phyloP scores from a whole-genome alignment of 139 green algal genomes.

The Chlorella sp. region DNA sequence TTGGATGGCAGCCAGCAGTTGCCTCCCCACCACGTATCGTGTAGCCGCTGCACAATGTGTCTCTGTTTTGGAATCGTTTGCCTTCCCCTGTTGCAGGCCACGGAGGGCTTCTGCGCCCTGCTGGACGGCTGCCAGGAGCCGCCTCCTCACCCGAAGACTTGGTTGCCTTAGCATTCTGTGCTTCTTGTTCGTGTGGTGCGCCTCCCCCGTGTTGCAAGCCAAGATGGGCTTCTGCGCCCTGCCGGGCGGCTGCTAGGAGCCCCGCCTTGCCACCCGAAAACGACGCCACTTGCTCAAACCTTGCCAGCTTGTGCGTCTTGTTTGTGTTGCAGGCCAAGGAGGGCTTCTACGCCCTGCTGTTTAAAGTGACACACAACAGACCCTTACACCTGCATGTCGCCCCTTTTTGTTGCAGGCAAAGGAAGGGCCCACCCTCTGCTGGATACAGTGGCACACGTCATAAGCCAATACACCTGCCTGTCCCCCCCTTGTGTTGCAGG shows the following conservation, averaged over 20 bases:
- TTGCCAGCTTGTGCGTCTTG: background rate
- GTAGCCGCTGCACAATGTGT: no score
- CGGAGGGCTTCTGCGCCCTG: no score
- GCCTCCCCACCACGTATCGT: no score
- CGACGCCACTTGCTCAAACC: background rate
- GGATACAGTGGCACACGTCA: slow-evolving; percentile 57
- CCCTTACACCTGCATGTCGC: slow-evolving; percentile 2
- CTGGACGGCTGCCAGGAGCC: no score
- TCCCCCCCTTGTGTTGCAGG: slow-evolving; percentile 20
- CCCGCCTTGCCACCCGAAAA: background rate
- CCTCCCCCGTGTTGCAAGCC: no score
- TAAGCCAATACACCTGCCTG: slow-evolving; percentile 7
- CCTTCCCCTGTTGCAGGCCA: background rate
- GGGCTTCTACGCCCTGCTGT: slow-evolving; percentile 78
- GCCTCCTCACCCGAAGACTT: no score
- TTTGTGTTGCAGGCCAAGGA: slow-evolving; percentile 56
- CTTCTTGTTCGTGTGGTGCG: no score
- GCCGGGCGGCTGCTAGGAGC: background rate
- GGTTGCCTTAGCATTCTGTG: no score
- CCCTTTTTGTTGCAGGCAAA: slow-evolving; percentile 42
- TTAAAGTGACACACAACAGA: slow-evolving; percentile 50
- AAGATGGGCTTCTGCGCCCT: background rate
- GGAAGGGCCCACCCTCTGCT: slow-evolving; percentile 82
- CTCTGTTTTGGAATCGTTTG: no score
- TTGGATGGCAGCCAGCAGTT: no score